Evolutionary conservation across 192 early-diverging fungal species (phyloP).

Genomic region (Umbelopsis sp.): DNA sequence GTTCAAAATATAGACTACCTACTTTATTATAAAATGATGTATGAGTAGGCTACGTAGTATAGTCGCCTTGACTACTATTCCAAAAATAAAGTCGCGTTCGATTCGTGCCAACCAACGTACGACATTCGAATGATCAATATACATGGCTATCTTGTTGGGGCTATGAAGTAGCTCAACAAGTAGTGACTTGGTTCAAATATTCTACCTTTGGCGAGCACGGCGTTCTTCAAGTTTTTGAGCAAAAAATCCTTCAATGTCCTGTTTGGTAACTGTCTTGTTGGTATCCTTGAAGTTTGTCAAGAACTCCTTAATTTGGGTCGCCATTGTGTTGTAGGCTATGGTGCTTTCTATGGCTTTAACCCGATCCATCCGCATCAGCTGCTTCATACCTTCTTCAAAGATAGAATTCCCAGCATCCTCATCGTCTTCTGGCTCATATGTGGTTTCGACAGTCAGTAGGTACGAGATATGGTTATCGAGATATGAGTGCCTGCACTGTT

Average conservation of each 20-base stretch:
- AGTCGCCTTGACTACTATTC: too few species aligned
- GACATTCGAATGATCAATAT: too few species aligned
- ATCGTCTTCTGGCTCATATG: constrained; percentile 82
- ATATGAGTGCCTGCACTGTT: constrained; percentile 9
- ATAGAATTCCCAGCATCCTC: constrained; percentile 65
- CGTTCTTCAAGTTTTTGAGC: constrained; percentile 20
- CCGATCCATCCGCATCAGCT: constrained; percentile 70
- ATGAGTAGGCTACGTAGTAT: too few species aligned
- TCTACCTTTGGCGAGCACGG: background rate
- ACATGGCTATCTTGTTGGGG: too few species aligned
- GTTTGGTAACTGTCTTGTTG: constrained; percentile 72
- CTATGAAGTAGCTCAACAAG: too few species aligned
- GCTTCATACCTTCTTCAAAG: constrained; percentile 77
- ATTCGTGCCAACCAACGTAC: too few species aligned
- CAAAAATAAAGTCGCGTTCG: too few species aligned
- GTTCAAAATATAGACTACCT: too few species aligned
- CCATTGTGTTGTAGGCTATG: constrained; percentile 71
- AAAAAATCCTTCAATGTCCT: constrained; percentile 80
- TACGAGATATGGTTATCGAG: constrained; percentile 46
- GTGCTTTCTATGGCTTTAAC: constrained; percentile 75
- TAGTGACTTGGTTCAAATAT: background rate
- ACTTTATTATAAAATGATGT: too few species aligned
- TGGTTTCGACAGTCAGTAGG: constrained; percentile 61
- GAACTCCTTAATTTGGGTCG: constrained; percentile 68
- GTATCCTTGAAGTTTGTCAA: constrained; percentile 70